These are phyloP conservation scores for Fusarium metavorans DNA, from an alignment of 2,329 filamentous ascomycete genomes.

Conservation along the genomic window DNA sequence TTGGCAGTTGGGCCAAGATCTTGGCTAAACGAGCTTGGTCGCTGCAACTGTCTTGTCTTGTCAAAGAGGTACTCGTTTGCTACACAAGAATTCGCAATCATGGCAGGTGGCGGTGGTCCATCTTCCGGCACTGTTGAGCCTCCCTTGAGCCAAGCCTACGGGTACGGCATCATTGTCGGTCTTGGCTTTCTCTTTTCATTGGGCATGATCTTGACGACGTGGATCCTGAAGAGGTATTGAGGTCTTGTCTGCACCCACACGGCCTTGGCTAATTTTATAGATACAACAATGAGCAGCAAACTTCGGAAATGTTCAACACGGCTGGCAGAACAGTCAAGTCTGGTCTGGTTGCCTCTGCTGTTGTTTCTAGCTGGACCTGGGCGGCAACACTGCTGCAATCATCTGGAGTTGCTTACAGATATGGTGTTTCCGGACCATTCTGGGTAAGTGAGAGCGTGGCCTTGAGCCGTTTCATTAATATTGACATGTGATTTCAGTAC, in stretches of 20 bases:
- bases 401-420: constrained; percentile 84
- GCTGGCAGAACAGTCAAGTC: constrained; percentile 91
- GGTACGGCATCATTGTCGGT: constrained; percentile 83
- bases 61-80: not conserved
- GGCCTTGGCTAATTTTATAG: constrained; percentile 46
- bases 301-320: constrained; percentile 92
- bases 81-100: constrained; percentile 1
- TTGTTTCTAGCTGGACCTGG: constrained; percentile 96
- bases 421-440: constrained; percentile 73
- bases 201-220: constrained; percentile 64
- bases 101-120: constrained; percentile 34
- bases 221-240: constrained; percentile 15
- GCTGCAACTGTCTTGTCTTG: not conserved
- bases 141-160: constrained; percentile 70
- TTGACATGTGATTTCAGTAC: constrained; percentile 51
- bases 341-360: constrained; percentile 86
- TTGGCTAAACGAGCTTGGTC: not conserved
- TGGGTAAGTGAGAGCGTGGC: constrained; percentile 50
- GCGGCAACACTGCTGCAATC: constrained; percentile 85
- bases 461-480: not conserved
- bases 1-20: not conserved
- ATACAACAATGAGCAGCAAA: constrained; percentile 77
- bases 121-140: constrained; percentile 35
- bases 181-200: constrained; percentile 80
- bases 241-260: not conserved